Evolutionary conservation across 176 grass and related monocot genomes (phyloP), one percentile per base, ranked within the genome.

Genomic region (Oryza longistaminata): DNA sequence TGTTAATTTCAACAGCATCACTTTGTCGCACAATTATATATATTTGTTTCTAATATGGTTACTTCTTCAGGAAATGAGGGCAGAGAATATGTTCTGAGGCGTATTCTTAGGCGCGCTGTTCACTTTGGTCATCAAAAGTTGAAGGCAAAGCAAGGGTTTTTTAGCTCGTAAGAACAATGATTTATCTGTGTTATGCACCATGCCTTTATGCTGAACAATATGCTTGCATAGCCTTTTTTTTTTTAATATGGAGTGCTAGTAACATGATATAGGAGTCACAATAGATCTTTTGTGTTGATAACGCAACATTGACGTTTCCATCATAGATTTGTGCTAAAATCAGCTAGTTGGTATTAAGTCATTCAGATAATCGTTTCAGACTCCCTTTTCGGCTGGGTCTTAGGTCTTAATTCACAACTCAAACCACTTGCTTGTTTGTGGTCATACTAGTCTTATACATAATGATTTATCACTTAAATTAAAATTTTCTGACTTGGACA

Each of bases 61-160:
- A 74, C 0, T 29, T 74, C 50, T 76, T 76, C 76, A 97, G 93
- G 96, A 70, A 99, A 99, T 79, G 96, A 98, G 53, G 96, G 96
- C 53, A 86, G 96, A 49, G 96, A 98, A 64, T 98, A 98, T 90
- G 96, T 98, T 72, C 93, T 98, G 21, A 92, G 96, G 82, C 89
- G 96, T 66, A 95, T 98, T 88, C 93, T 98, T 75, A 87, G 93
- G 85, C 91, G 93, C 26, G 96, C 91, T 44, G 96, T 98, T 81
- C 91, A 94, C 65, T 98, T 95, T 90, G 96, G 93, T 74, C 89
- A 90, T 77, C 89, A 93, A 78, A 92, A 95, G 66, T 60, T 98
- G 68, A 98, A 90, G 67, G 86, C 89, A 78, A 88, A 92, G 70
- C 78, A 87, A 87, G 90, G 86, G 33, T 98, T 98, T 87, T 93